These are phyloP conservation scores for Aquilaria malaccensis DNA, from an alignment of 345 rosid species.

Conservation along the genomic window DNA sequence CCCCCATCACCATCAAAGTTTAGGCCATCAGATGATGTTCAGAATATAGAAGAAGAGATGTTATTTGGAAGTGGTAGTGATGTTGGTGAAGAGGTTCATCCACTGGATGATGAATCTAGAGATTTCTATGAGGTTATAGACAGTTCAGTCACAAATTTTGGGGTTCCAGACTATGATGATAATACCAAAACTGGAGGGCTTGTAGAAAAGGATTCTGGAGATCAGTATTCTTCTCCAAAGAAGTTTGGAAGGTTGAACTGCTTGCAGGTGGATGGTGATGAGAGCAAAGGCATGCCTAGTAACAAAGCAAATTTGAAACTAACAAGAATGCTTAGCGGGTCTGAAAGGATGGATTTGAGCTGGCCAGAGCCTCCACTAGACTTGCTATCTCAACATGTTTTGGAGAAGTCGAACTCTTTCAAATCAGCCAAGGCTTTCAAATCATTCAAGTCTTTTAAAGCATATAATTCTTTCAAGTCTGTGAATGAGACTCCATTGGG, in stretches of 20 bases:
- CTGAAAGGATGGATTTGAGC: slow-evolving; percentile 59
- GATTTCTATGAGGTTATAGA: slow-evolving; percentile 20
- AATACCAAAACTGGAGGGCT: slow-evolving; percentile 23
- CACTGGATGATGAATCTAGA: slow-evolving; percentile 49
- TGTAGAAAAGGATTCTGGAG: slow-evolving; percentile 36
- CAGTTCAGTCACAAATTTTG: slow-evolving; percentile 18
- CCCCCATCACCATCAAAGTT: slow-evolving; percentile 91
- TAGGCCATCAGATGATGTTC: slow-evolving; percentile 57
- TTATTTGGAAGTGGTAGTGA: slow-evolving; percentile 72
- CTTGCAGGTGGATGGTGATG: slow-evolving; percentile 32
- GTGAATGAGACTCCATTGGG: slow-evolving; percentile 27
- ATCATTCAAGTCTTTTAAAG: slow-evolving; percentile 47
- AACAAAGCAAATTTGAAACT: slow-evolving; percentile 26
- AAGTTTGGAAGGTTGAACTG: slow-evolving; percentile 61
- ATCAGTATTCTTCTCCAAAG: slow-evolving; percentile 54
- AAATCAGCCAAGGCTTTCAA: slow-evolving; percentile 46
- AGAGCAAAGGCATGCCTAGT: slow-evolving; percentile 11
- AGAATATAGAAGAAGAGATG: slow-evolving; percentile 60
- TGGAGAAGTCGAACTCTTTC: slow-evolving; percentile 57
- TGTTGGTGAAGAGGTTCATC: slow-evolving; percentile 72
- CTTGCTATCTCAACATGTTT: slow-evolving; percentile 48
- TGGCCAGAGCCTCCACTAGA: slow-evolving; percentile 43
- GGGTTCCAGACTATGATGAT: slow-evolving; percentile 12
- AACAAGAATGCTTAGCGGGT: slow-evolving; percentile 54
- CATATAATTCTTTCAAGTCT: slow-evolving; percentile 58